Conservation (phyloP, 768 basidiomycete genomes). For the Erythrobasidium yunnanense region DNA sequence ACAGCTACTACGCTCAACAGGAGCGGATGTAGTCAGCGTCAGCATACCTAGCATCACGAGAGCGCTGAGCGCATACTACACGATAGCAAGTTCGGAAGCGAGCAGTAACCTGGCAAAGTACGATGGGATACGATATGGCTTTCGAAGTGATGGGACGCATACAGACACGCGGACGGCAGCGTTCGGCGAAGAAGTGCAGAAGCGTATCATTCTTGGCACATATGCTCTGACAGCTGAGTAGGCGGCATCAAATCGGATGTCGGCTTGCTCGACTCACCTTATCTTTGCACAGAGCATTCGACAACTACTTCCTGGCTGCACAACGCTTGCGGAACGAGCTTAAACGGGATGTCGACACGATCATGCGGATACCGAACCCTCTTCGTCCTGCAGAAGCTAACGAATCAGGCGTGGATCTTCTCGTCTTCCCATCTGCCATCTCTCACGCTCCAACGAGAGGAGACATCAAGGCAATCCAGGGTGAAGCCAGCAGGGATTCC, state of each 20-base stretch:
- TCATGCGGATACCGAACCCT: constrained; percentile 56
- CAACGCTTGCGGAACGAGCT: constrained; percentile 65
- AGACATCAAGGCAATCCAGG: not conserved
- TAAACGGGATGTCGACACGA: constrained; percentile 58
- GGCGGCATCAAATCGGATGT: constrained; percentile 38
- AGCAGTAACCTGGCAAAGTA: constrained; percentile 82
- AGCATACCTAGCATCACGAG: constrained; percentile 59
- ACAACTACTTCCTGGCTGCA: constrained; percentile 93
- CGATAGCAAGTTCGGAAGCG: constrained; percentile 87
- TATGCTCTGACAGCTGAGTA: constrained; percentile 86
- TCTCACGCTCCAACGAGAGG: constrained; percentile 63
- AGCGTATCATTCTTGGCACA: constrained; percentile 76
- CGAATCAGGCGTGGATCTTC: constrained; percentile 55
- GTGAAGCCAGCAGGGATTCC: not conserved
- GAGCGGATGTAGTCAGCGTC: constrained; percentile 57
- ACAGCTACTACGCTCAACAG: constrained; percentile 45
- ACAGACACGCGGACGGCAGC: constrained; percentile 56
- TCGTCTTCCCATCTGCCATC: constrained; percentile 79
- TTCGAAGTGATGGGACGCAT: constrained; percentile 45
- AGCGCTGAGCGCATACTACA: constrained; percentile 86
- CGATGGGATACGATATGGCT: constrained; percentile 77
- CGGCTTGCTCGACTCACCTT: too few relatives aligned
- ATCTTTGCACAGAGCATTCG: constrained; percentile 61
- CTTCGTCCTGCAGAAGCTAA: constrained; percentile 33
- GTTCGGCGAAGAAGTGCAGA: constrained; percentile 75